Percentiles rank a stretch among this genome's conserved stretches.
Conservation (phyloP, 2,329 filamentous ascomycete genomes). For the Penicillium capsulatum region DNA sequence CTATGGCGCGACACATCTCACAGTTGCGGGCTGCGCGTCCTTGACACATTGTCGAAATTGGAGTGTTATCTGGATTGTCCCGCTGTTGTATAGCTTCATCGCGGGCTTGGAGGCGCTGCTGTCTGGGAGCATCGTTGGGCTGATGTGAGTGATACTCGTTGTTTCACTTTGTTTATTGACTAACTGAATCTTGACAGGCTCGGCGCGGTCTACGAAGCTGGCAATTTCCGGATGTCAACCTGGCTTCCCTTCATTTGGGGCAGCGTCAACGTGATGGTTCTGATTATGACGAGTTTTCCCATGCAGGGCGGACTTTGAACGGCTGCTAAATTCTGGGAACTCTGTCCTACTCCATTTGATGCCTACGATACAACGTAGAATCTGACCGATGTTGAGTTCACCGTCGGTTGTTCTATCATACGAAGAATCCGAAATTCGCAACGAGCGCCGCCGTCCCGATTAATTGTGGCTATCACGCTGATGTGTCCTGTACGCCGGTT, state of each 20-base stretch:
- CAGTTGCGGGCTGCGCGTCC: conserved; percentile 67
- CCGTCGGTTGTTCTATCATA: conserved; percentile 16
- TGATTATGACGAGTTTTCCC: conserved; percentile 86
- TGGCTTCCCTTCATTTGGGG: conserved; percentile 92
- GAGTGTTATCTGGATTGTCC: conserved; percentile 62
- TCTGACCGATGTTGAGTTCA: not conserved
- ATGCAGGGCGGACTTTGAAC: conserved; percentile 80
- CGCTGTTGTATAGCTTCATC: conserved; percentile 65
- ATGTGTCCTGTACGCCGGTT: conserved; percentile 20
- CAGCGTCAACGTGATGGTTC: conserved; percentile 73
- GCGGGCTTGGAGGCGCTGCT: conserved; percentile 73
- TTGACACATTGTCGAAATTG: conserved; percentile 58
- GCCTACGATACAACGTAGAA: not conserved
- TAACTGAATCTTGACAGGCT: conserved; percentile 49
- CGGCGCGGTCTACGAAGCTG: conserved; percentile 73
- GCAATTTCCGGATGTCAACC: conserved; percentile 86
- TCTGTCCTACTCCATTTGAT: no score
- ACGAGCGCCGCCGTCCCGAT: conserved; percentile 14
- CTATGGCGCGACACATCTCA: conserved; percentile 69
- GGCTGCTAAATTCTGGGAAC: no score
- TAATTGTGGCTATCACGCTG: conserved; percentile 13
- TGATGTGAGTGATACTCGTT: conserved; percentile 76
- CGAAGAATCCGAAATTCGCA: conserved; percentile 13
- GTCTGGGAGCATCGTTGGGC: conserved; percentile 74
- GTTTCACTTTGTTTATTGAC: no score